Conservation (phyloP, 495 filamentous ascomycete genomes). For the Daldinia caldariorum region DNA sequence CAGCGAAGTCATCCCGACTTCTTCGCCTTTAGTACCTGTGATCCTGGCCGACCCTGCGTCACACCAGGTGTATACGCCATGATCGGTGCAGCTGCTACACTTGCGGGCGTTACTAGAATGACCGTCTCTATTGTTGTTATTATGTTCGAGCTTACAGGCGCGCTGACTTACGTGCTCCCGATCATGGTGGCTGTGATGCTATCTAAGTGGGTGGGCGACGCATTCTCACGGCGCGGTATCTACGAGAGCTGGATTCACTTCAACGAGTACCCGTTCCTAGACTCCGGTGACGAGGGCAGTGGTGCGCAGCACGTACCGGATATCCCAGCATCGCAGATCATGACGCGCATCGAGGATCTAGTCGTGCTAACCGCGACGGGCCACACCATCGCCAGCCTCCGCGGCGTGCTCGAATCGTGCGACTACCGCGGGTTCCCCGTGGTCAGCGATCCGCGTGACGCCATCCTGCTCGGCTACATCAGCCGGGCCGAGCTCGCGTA, state of each 20-base stretch:
- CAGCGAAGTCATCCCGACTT: conserved; percentile 79
- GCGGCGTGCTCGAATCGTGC: conserved; percentile 72
- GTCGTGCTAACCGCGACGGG: conserved; percentile 86
- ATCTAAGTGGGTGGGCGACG: conserved; percentile 97
- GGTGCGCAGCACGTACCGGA: conserved; percentile 74
- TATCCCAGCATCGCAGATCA: conserved; percentile 82
- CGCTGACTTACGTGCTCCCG: conserved; percentile 93
- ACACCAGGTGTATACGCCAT: conserved; percentile 96
- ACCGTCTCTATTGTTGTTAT: conserved; percentile 97
- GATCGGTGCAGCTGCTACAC: conserved; percentile 93
- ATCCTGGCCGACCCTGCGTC: conserved; percentile 88
- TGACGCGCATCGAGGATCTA: conserved; percentile 92
- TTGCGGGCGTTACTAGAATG: conserved; percentile 98
- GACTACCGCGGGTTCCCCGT: conserved; percentile 94
- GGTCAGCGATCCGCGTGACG: conserved; percentile 76
- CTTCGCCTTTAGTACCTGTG: conserved; percentile 81
- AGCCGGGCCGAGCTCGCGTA: conserved; percentile 89
- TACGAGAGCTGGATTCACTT: conserved; percentile 98
- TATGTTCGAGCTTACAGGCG: conserved; percentile 98
- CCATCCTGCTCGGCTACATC: conserved; percentile 88
- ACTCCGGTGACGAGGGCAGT: conserved; percentile 81
- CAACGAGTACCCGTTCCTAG: conserved; percentile 95
- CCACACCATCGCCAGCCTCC: conserved; percentile 82
- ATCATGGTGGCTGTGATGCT: conserved; percentile 99
- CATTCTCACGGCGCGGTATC: conserved; percentile 91